Evolutionary conservation across 2,329 filamentous ascomycete species (phyloP), one percentile per base, ranked within the genome.

Genomic region (Aspergillus quadrilineatus): DNA sequence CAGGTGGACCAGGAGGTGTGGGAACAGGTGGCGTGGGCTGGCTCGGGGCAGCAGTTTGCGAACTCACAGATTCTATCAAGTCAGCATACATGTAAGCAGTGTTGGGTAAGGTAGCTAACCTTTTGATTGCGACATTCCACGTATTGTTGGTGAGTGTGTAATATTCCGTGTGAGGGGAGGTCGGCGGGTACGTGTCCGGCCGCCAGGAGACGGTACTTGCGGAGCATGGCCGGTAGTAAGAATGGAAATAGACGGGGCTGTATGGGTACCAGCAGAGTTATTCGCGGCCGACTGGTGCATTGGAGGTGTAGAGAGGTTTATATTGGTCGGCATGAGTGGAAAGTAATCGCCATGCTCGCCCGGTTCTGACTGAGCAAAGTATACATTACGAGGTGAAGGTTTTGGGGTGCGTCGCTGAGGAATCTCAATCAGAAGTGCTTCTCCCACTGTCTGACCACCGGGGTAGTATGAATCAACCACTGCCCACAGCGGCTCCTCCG

Each of bases 381-480:
- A 80, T 6, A 74, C 71, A 2, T 67, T 59, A 32, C 3, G 82
- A 2, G 92, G 92, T 8, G 92, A 96, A 9, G 89, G 86, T 64
- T 88, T 89, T 1, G 92, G 92, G 0, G 90, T 92, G 58, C 88
- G 84, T 53, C 86, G 85, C 36, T 81, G 77, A 14, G 92, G 90
- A 17, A 95, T 86, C 66, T 97, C 92, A 68, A 99, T 96, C 62
- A 97, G 71, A 59, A 99, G 81, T 6, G 94, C 94, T 69, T 99
- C 94, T 53, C 92, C 88, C 45, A 96, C 87, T 0, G 81, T 85
- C 76, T 97, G 94, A 6, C 93, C 93, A 44, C 89, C 89, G 1
- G 93, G 90, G 69, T 86, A 99, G 73, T 90, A 91, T 15, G 84
- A 79, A 68, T 97, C 92, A 48, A 99, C 77, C 0, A 89, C 89